phyloP scores from a whole-genome alignment of 352 stramenopile genomes.

The Phytopythium kandeliae region DNA sequence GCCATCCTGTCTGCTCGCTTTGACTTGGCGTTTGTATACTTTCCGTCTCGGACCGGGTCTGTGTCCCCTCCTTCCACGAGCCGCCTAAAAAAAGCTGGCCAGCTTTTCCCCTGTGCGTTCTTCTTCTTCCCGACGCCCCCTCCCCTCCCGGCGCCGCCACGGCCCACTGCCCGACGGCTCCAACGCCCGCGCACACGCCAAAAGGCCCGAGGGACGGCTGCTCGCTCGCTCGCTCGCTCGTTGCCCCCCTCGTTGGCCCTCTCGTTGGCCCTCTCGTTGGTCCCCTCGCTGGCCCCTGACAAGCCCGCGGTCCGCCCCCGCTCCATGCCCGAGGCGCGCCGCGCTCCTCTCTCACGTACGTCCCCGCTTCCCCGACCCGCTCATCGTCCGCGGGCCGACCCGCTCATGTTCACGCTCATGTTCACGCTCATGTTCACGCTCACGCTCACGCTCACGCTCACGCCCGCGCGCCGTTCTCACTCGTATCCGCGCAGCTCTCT shows the following conservation, averaged over 20 bases:
- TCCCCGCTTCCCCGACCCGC: too few relatives aligned
- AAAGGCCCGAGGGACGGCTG: conserved; percentile 1
- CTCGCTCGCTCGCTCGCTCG: not conserved
- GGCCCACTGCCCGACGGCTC: not conserved
- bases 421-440: too few relatives aligned
- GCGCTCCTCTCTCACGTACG: not conserved
- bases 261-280: too few relatives aligned
- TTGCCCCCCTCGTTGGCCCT: too few relatives aligned
- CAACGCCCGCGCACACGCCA: conserved; percentile 5
- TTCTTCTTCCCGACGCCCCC: not conserved
- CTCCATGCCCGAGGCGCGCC: conserved; percentile 1
- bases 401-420: too few relatives aligned
- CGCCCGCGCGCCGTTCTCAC: not conserved
- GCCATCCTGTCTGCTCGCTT: not conserved
- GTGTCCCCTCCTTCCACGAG: too few relatives aligned
- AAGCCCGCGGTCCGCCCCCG: too few relatives aligned
- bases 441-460: too few relatives aligned
- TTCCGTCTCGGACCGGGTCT: not conserved
- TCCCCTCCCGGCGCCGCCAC: too few relatives aligned
- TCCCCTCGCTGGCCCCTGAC: too few relatives aligned
- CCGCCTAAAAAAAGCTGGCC: not conserved
- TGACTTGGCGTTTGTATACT: conserved; percentile 2
- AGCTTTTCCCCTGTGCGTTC: not conserved
- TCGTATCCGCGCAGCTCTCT: not conserved
- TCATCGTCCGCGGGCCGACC: too few relatives aligned